These are phyloP conservation scores for Xylariaceae sp. DNA, from an alignment of 2,329 filamentous ascomycete species.

Conservation along the genomic window DNA sequence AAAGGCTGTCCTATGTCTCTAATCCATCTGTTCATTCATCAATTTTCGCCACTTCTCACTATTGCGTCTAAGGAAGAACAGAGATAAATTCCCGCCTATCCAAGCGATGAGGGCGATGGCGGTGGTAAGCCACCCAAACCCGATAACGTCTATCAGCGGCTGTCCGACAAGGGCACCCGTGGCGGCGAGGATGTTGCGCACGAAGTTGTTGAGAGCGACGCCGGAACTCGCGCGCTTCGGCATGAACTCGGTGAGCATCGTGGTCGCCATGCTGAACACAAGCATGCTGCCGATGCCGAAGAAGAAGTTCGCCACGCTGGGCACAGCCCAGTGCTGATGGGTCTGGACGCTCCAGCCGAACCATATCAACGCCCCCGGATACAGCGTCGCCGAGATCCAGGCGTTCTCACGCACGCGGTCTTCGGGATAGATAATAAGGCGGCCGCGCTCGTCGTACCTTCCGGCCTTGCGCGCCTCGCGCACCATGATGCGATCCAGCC, in stretches of 20 bases:
- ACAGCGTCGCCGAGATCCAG: slow-evolving; percentile 75
- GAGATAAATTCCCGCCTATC: slow-evolving; percentile 60
- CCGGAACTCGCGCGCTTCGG: slow-evolving; percentile 73
- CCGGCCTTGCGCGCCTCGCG: slow-evolving; percentile 74
- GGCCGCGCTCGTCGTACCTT: slow-evolving; percentile 71
- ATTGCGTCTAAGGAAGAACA: slow-evolving; percentile 67
- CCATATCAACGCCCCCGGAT: slow-evolving; percentile 73
- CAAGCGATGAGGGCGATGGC: slow-evolving; percentile 60
- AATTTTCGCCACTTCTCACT: slow-evolving; percentile 67
- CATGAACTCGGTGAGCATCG: slow-evolving; percentile 87
- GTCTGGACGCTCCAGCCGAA: slow-evolving; percentile 78
- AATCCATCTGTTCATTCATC: slow-evolving; percentile 58
- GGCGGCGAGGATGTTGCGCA: slow-evolving; percentile 79
- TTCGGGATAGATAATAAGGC: slow-evolving; percentile 73
- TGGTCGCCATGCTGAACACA: slow-evolving; percentile 75
- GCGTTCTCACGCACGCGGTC: slow-evolving; percentile 85
- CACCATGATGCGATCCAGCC: slow-evolving; percentile 83
- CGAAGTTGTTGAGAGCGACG: slow-evolving; percentile 82
- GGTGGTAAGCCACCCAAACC: slow-evolving; percentile 79
- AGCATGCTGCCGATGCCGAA: slow-evolving; percentile 83
- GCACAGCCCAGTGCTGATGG: slow-evolving; percentile 69
- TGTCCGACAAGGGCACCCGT: slow-evolving; percentile 73
- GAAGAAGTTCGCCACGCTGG: slow-evolving; percentile 71
- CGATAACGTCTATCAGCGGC: slow-evolving; percentile 73
- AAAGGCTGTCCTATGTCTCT: too few species aligned